Evolutionary conservation across 768 basidiomycete genomes (phyloP).

Genomic region (Collybia sordida): DNA sequence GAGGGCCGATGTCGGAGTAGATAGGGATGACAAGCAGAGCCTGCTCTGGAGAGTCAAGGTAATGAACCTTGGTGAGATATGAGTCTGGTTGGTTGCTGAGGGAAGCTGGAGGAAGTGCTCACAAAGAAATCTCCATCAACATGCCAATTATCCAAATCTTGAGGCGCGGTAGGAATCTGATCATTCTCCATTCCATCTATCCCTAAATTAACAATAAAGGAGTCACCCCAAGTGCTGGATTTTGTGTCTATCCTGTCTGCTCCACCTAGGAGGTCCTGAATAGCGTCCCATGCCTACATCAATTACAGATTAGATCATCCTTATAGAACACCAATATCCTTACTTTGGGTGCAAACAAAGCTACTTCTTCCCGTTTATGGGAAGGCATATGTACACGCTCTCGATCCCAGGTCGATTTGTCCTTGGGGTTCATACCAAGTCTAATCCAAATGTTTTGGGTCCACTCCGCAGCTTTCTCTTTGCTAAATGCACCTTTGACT

Average conservation of each 20-base stretch:
- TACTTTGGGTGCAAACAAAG: conserved; percentile 53
- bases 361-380: conserved; percentile 44
- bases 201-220: conserved; percentile 65
- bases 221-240: conserved; percentile 53
- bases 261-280: conserved; percentile 59
- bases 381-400: conserved; percentile 59
- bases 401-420: conserved; percentile 54
- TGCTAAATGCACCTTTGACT: conserved; percentile 52
- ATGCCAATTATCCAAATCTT: conserved; percentile 62
- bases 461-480: conserved; percentile 49
- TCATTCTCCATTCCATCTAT: conserved; percentile 37
- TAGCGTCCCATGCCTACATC: conserved; percentile 55
- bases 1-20: conserved; percentile 52
- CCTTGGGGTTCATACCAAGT: conserved; percentile 49
- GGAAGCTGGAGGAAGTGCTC: conserved; percentile 9
- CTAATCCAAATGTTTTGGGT: conserved; percentile 52
- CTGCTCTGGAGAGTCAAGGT: conserved; percentile 66
- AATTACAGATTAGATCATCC: background rate
- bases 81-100: background rate
- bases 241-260: conserved; percentile 54
- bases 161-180: conserved; percentile 30
- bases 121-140: conserved; percentile 61
- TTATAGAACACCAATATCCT: background rate
- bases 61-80: conserved; percentile 41
- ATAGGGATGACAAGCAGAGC: conserved; percentile 62